Evolutionary conservation across 108 stramenopile genomes (phyloP).

Genomic region (Cyclotella kingstonii): DNA sequence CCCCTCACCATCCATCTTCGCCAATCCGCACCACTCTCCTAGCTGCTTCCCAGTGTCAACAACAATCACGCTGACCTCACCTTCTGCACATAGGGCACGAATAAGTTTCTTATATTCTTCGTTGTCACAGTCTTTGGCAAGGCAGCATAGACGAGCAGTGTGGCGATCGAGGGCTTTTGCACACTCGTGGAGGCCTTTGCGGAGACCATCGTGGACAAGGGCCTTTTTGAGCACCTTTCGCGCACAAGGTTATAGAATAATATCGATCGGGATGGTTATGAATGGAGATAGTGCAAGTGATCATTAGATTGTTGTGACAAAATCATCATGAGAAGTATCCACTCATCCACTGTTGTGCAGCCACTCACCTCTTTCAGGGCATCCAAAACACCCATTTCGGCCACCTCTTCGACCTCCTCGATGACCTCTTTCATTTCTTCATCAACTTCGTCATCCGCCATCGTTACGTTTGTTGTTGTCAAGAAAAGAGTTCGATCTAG

Average conservation of each 20-base stretch:
- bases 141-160: conserved; percentile 97
- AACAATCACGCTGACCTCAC: conserved; percentile 97
- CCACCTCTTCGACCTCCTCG: conserved; percentile 81
- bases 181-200: conserved; percentile 98
- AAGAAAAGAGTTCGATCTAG: no score
- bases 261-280: not conserved
- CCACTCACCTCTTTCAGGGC: conserved; percentile 93
- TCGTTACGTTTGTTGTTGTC: conserved; percentile 37
- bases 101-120: conserved; percentile 99
- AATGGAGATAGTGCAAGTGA: conserved; percentile 5
- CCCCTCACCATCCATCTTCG: conserved; percentile 97
- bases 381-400: conserved; percentile 94
- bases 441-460: conserved; percentile 81
- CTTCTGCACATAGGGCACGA: conserved; percentile 97
- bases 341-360: no score
- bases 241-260: not conserved
- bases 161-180: conserved; percentile 98
- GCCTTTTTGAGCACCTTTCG: conserved; percentile 94
- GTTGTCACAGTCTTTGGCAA: conserved; percentile 98
- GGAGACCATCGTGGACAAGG: conserved; percentile 96
- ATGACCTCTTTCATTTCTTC: conserved; percentile 70
- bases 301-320: no score
- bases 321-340: no score
- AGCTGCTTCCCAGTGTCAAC: conserved; percentile 94
- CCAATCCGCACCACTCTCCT: conserved; percentile 97